These are phyloP conservation scores for Aspergillus wentii DNA, from an alignment of 495 filamentous ascomycete genomes.

Conservation along the genomic window DNA sequence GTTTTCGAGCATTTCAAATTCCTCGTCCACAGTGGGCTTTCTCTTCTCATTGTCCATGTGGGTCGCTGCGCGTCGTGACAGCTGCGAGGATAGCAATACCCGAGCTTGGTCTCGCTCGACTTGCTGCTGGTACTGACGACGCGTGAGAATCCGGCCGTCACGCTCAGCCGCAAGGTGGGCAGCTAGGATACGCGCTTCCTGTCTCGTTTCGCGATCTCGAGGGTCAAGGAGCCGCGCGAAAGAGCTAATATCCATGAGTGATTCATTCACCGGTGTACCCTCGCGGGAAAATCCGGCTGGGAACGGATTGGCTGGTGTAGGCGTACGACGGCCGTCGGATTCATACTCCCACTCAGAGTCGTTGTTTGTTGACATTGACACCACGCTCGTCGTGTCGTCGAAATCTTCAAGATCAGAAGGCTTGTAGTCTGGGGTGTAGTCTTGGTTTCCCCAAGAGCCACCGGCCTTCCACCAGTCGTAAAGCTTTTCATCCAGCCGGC, in stretches of 20 bases:
- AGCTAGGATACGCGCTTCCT: constrained; percentile 77
- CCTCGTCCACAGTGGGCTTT: constrained; percentile 61
- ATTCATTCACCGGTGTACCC: constrained; percentile 55
- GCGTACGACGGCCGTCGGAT: constrained; percentile 65
- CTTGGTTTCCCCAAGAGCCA: constrained; percentile 77
- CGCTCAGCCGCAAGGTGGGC: constrained; percentile 63
- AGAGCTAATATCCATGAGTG: constrained; percentile 57
- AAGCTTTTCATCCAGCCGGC: constrained; percentile 63
- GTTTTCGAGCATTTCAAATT: constrained; percentile 73
- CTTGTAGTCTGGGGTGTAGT: constrained; percentile 68
- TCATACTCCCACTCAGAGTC: constrained; percentile 56
- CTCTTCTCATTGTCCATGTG: constrained; percentile 20
- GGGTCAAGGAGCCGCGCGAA: constrained; percentile 84
- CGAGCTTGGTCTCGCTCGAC: constrained; percentile 60
- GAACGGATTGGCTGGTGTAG: constrained; percentile 54
- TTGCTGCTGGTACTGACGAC: constrained; percentile 65
- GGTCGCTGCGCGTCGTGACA: constrained; percentile 13
- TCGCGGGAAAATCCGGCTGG: constrained; percentile 44
- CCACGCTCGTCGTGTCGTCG: constrained; percentile 73
- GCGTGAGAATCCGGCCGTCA: constrained; percentile 63
- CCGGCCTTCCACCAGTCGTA: constrained; percentile 77
- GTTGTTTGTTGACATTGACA: constrained; percentile 55
- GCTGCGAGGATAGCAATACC: constrained; percentile 51
- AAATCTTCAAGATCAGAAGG: constrained; percentile 45
- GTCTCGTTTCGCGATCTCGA: constrained; percentile 65